Conservation (phyloP, 192 early-diverging fungal species). For the Rhizophlyctis rosea region DNA sequence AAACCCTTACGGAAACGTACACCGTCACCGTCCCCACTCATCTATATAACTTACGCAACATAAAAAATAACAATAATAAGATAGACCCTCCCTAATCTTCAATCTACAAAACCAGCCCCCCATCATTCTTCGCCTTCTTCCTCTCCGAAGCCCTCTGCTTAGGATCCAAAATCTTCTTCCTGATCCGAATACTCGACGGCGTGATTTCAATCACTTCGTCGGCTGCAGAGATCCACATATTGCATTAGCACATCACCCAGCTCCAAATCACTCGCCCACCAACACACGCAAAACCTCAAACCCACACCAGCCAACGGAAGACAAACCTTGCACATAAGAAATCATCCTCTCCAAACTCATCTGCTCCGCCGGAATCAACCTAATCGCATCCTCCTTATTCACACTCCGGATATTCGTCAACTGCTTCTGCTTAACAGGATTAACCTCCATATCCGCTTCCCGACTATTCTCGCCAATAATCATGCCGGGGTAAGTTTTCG, state of each 20-base stretch:
- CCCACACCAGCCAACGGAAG: slow-evolving; percentile 1
- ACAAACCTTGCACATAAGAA: slow-evolving; percentile 60
- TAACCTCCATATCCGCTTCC: slow-evolving; percentile 77
- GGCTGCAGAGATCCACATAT: slow-evolving; percentile 43
- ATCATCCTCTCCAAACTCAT: slow-evolving; percentile 74
- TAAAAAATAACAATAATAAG: too few relatives aligned
- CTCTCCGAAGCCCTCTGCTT: slow-evolving; percentile 53
- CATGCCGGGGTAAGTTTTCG: slow-evolving; percentile 82
- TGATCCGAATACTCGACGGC: slow-evolving; percentile 65
- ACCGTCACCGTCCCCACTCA: too few relatives aligned
- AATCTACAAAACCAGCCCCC: too few relatives aligned
- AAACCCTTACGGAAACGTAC: too few relatives aligned
- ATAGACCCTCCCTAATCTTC: too few relatives aligned
- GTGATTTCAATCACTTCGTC: slow-evolving; percentile 88
- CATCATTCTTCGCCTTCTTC: too few relatives aligned
- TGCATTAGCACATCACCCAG: too few relatives aligned
- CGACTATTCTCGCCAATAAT: slow-evolving; percentile 80
- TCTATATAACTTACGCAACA: too few relatives aligned
- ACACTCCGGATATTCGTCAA: slow-evolving; percentile 76
- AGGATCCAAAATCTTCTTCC: slow-evolving; percentile 70
- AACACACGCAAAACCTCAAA: slow-evolving; percentile 6
- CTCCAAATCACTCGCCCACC: too few relatives aligned
- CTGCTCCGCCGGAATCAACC: slow-evolving; percentile 63
- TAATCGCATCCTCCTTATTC: slow-evolving; percentile 74
- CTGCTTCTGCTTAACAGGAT: slow-evolving; percentile 79